Evolutionary conservation across 306 rosid genomes (phyloP), one percentile per base, ranked within the genome.

Genomic region (Medicago lupulina): DNA sequence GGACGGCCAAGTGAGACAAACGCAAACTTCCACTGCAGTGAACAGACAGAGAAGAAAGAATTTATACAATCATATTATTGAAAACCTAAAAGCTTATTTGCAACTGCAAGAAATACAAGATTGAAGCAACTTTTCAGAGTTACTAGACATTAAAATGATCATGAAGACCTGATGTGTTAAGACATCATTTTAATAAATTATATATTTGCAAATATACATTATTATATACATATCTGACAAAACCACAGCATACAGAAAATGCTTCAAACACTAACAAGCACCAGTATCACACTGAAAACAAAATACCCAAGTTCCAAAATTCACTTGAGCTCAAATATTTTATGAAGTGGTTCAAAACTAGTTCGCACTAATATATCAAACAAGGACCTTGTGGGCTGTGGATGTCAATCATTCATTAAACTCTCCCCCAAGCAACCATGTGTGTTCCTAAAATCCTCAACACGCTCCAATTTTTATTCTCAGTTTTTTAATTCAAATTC

Each of bases 1-100:
- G 97, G 98, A 72, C 96, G 97, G 65, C 95, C 93, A 65, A 90
- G 84, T 62, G 98, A 92, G 68, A 92, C 71, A 80, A 87, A 94
- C 9, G 97, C 98, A 87, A 94, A 92, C 81, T 89, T 94, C 98
- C 98, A 94, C 98, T 94, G 85, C 41, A 44, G 50, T 7, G 25
- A 65, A 43, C 16, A 49, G 16, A 38, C 21, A 57, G 28, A 34
- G 40, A 67, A 23, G 31, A 58, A 67, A 77, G 13, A 16, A 25
- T 17, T 67, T 17, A 57, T 28, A 43, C 13, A 57, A 43, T 41
- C 5, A 28, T 28, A 67, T 67, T 40, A 18, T 16, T 54, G 34
- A 65, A 17, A 53, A 66, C 36, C 36, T 14, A 46, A 43, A 51
- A 10, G 73, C 36, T 59, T 41, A 43, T 51, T 12, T 47, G 23